phyloP scores from a whole-genome alignment of 2,329 filamentous ascomycete species.

The Rhytidhysteron rufulum region DNA sequence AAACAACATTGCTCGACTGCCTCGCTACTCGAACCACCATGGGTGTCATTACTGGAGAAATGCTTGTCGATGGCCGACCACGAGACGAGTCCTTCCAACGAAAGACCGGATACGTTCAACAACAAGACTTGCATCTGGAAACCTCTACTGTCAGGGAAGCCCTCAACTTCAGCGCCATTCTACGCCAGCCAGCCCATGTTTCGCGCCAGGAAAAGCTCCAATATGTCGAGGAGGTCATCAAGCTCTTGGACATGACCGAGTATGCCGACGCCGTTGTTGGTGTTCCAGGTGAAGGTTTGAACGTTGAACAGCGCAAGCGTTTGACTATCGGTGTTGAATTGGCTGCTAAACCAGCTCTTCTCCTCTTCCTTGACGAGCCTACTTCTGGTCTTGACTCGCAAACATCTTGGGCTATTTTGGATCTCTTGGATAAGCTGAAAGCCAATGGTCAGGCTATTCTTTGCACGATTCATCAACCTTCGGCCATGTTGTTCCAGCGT shows the following conservation, averaged over 20 bases:
- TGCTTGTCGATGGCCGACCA: slow-evolving; percentile 73
- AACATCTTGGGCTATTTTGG: slow-evolving; percentile 88
- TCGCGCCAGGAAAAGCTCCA: slow-evolving; percentile 72
- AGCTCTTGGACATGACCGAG: slow-evolving; percentile 82
- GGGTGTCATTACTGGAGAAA: slow-evolving; percentile 83
- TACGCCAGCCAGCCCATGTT: slow-evolving; percentile 77
- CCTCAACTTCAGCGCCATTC: slow-evolving; percentile 76
- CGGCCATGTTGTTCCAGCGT: slow-evolving; percentile 87
- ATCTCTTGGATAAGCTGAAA: slow-evolving; percentile 83
- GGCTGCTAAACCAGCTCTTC: slow-evolving; percentile 81
- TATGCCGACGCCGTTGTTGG: slow-evolving; percentile 90
- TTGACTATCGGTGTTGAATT: slow-evolving; percentile 96
- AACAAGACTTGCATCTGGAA: slow-evolving; percentile 83
- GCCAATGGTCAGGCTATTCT: slow-evolving; percentile 80
- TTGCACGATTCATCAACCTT: slow-evolving; percentile 98
- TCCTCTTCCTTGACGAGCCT: slow-evolving; percentile 92
- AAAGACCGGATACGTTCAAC: slow-evolving; percentile 88
- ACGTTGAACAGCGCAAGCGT: slow-evolving; percentile 65
- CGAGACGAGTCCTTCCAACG: slow-evolving; percentile 83
- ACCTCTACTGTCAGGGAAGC: slow-evolving; percentile 87
- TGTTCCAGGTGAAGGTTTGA: slow-evolving; percentile 77
- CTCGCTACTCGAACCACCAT: slow-evolving; percentile 82
- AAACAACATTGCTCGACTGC: slow-evolving; percentile 85
- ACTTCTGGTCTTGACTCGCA: slow-evolving; percentile 92
- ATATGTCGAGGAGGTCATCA: slow-evolving; percentile 88